These are phyloP conservation scores for Aspergillus texensis DNA, from an alignment of 2,329 filamentous ascomycete species.

Conservation along the genomic window DNA sequence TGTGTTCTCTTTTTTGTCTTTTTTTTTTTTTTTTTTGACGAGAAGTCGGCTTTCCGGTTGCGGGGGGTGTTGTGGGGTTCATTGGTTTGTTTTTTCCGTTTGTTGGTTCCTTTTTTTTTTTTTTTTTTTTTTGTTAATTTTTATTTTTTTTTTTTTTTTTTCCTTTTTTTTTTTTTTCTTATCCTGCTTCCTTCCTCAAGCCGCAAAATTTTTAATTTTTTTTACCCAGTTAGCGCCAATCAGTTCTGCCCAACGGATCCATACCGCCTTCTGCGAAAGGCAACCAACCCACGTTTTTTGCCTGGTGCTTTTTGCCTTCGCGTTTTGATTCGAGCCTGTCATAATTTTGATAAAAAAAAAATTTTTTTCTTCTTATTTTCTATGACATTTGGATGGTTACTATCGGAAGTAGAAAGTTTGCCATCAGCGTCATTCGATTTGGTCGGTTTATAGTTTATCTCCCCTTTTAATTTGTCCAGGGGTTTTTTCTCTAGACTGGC, in stretches of 20 bases:
- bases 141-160: too few relatives aligned
- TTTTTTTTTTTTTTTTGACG: too few relatives aligned
- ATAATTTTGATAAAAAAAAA: not conserved
- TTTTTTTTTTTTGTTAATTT: too few relatives aligned
- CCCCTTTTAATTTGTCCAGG: not conserved
- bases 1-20: too few relatives aligned
- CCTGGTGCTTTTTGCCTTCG: slow-evolving; percentile 15
- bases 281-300: slow-evolving; percentile 15
- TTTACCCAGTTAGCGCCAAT: slow-evolving; percentile 22
- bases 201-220: slow-evolving; percentile 31
- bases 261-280: slow-evolving; percentile 23
- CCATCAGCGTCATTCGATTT: not conserved
- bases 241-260: slow-evolving; percentile 24
- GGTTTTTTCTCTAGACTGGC: not conserved
- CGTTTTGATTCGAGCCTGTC: slow-evolving; percentile 7
- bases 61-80: too few relatives aligned
- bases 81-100: too few relatives aligned
- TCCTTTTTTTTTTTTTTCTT: slow-evolving; percentile 15
- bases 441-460: not conserved
- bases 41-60: too few relatives aligned
- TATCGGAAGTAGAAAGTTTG: not conserved
- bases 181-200: slow-evolving; percentile 15
- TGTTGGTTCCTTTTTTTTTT: too few relatives aligned
- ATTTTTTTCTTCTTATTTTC: not conserved
- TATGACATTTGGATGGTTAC: not conserved